Conservation (phyloP, 2,329 filamentous ascomycete species). For the Xylariaceae sp. region DNA sequence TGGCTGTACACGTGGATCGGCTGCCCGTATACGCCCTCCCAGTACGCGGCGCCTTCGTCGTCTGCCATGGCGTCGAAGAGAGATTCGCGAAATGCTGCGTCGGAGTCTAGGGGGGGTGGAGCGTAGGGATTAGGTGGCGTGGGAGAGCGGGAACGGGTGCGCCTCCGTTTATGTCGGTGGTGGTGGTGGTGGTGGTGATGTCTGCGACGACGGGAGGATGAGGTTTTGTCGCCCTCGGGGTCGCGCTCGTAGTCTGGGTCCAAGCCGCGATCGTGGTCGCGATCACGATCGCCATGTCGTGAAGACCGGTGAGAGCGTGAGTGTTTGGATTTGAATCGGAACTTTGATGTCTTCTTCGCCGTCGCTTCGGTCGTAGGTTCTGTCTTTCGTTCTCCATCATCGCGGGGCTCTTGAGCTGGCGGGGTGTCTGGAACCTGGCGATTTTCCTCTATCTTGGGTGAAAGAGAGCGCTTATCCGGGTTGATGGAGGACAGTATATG, state of each 20-base stretch:
- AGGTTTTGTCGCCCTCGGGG: slow-evolving; percentile 16
- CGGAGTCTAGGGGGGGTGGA: slow-evolving; percentile 63
- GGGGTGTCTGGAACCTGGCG: slow-evolving; percentile 15
- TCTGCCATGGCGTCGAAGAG: slow-evolving; percentile 97
- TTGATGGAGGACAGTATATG: slow-evolving; percentile 45
- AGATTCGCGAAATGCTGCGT: slow-evolving; percentile 86
- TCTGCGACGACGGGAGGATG: slow-evolving; percentile 30
- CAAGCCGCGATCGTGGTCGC: slow-evolving; percentile 22
- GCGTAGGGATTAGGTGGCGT: slow-evolving; percentile 57
- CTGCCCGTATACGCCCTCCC: slow-evolving; percentile 96
- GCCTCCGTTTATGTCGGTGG: slow-evolving; percentile 40
- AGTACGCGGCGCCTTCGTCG: slow-evolving; percentile 93
- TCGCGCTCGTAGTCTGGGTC: slow-evolving; percentile 7
- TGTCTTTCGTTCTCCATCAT: slow-evolving; percentile 25
- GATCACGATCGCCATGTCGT: slow-evolving; percentile 17
- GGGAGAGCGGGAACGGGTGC: slow-evolving; percentile 48
- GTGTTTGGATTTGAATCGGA: slow-evolving; percentile 52
- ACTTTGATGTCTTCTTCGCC: slow-evolving; percentile 43
- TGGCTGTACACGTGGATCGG: slow-evolving; percentile 82
- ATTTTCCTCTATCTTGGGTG: slow-evolving; percentile 27
- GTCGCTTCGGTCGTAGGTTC: slow-evolving; percentile 17
- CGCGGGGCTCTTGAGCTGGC: slow-evolving; percentile 23
- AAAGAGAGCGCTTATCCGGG: slow-evolving; percentile 32
- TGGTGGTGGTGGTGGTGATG: slow-evolving; percentile 40
- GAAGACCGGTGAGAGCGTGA: slow-evolving; percentile 38